These are phyloP conservation scores for Diutina siamensis DNA, from an alignment of 1,139 yeast species.

Conservation along the genomic window DNA sequence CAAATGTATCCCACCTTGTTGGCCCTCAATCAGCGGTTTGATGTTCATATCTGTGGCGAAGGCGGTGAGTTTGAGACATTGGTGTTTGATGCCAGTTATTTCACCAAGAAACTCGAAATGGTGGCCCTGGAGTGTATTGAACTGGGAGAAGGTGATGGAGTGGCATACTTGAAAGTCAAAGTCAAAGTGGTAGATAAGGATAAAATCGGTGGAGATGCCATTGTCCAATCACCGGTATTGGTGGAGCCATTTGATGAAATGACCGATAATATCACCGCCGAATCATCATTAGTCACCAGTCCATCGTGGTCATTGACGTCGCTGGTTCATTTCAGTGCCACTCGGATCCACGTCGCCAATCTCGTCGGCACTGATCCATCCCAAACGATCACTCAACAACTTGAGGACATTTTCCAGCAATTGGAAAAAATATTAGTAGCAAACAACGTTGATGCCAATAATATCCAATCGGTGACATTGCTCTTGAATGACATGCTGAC, in stretches of 20 bases:
- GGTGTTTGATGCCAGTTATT: slow-evolving; percentile 83
- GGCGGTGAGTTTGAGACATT: slow-evolving; percentile 96
- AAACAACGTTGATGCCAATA: slow-evolving; percentile 20
- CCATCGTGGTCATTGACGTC: not conserved
- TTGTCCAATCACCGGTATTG: not conserved
- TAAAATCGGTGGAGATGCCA: not conserved
- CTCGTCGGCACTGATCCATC: slow-evolving; percentile 24
- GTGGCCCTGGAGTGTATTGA: slow-evolving; percentile 32
- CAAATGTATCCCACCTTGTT: slow-evolving; percentile 50
- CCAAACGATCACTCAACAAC: slow-evolving; percentile 32
- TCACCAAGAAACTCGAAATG: slow-evolving; percentile 43
- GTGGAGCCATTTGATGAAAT: not conserved
- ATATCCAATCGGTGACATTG: slow-evolving; percentile 47
- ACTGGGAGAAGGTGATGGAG: slow-evolving; percentile 46
- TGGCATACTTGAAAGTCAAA: slow-evolving; percentile 45
- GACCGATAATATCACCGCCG: not conserved
- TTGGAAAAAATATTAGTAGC: not conserved
- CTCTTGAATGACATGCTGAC: slow-evolving; percentile 51
- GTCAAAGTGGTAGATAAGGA: slow-evolving; percentile 31
- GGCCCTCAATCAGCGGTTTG: slow-evolving; percentile 51
- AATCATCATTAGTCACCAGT: too few species aligned
- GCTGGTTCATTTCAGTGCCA: not conserved
- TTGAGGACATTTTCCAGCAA: slow-evolving; percentile 15
- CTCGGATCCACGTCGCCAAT: slow-evolving; percentile 16
- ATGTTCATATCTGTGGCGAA: slow-evolving; percentile 93